These are phyloP conservation scores for Mucor racemosus DNA, from an alignment of 371 early-diverging fungal genomes.

Conservation along the genomic window DNA sequence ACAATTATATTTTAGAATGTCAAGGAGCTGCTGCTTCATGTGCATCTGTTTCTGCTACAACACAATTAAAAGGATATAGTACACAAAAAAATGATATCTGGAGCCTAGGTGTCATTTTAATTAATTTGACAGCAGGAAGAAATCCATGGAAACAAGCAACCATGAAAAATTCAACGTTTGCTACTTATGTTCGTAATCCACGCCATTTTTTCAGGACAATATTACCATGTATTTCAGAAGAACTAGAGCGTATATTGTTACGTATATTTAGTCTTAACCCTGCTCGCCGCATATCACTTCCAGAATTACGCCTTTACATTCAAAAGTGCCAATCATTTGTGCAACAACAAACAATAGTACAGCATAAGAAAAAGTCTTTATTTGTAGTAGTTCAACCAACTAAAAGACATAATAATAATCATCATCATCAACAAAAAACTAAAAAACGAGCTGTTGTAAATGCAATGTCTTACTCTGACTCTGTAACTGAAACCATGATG, in stretches of 20 bases:
- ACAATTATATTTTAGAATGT: slow-evolving; percentile 60
- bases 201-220: slow-evolving; percentile 66
- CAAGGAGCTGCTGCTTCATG: slow-evolving; percentile 62
- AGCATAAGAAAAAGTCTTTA: background rate
- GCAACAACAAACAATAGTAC: background rate
- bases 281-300: slow-evolving; percentile 66
- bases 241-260: slow-evolving; percentile 72
- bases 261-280: slow-evolving; percentile 79
- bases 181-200: slow-evolving; percentile 64
- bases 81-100: slow-evolving; percentile 84
- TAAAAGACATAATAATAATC: background rate
- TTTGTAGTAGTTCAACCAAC: background rate
- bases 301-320: slow-evolving; percentile 64
- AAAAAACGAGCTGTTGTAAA: slow-evolving; percentile 3
- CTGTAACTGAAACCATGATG: slow-evolving; percentile 20
- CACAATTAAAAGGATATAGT: slow-evolving; percentile 57
- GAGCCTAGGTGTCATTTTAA: slow-evolving; percentile 83
- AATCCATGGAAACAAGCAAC: slow-evolving; percentile 86
- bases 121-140: slow-evolving; percentile 76
- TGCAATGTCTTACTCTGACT: slow-evolving; percentile 9
- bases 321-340: slow-evolving; percentile 63
- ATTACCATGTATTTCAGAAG: slow-evolving; percentile 69
- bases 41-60: slow-evolving; percentile 1
- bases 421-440: background rate
- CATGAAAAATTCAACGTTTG: slow-evolving; percentile 71